Base-by-base conservation (phyloP, 2,329 filamentous ascomycete species). In the Dryadomyces quercus-mongolicae region DNA sequence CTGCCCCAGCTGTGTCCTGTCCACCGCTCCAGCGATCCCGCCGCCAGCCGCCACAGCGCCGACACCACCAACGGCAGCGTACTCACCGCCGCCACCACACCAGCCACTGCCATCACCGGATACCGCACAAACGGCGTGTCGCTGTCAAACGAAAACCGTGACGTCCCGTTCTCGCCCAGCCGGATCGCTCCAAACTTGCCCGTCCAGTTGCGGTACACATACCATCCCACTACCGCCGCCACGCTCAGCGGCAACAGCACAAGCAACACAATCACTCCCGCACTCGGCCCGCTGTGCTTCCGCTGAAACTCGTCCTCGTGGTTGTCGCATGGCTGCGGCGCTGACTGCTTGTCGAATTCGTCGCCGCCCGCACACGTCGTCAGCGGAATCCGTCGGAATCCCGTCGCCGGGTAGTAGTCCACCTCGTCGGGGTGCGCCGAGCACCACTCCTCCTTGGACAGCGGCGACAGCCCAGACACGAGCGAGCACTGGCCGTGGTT, bases 131-230 rank as follows among this genome's bases (percentile, higher is more conserved):
- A 88, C 1, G 85, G 80, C 47, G 84, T 80, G 52, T 94, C 85
- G 59, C 80, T 77, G 63, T 90, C 82, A 1, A 67, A 69, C 67
- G 59, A 21, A 64, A 67, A 56, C 64, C 63, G 53, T 63, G 64
- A 54, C 55, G 61, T 22, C 58, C 58, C 54, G 60, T 72, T 70
- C 63, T 96, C 93, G 54, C 93, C 93, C 15, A 98, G 81, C 21
- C 89, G 81, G 65, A 98, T 92, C 66, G 92, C 85, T 12, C 93
- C 93, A 66, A 97, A 95, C 66, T 94, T 94, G 68, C 83, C 82
- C 62, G 83, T 84, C 88, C 88, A 96, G 69, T 87, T 87, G 57
- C 74, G 80, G 74, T 84, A 95, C 20, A 92, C 84, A 69, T 83
- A 96, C 74, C 87, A 96, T 43, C 93, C 93, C 15, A 85, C 75